phyloP scores from a whole-genome alignment of 495 filamentous ascomycete species.

The Aspergillus taichungensis region DNA sequence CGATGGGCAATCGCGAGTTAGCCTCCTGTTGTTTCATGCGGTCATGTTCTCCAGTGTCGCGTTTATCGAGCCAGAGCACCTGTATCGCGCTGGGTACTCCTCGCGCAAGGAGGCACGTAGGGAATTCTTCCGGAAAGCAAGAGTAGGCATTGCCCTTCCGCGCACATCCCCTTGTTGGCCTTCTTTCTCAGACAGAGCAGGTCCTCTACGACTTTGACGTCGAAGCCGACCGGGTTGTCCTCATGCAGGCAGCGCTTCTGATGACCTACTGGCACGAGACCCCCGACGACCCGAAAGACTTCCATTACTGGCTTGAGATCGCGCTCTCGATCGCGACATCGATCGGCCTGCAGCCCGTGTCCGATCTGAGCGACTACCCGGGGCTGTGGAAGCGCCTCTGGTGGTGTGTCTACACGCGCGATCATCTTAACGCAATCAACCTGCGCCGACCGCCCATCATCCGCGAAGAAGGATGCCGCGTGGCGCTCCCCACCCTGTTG shows the following conservation, averaged over 20 bases:
- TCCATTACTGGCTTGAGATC: conserved; percentile 9
- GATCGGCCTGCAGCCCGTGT: background rate
- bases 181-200: conserved; percentile 12
- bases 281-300: conserved; percentile 60
- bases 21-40: conserved; percentile 58
- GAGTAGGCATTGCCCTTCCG: conserved; percentile 11
- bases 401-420: conserved; percentile 8
- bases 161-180: background rate
- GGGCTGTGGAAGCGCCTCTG: conserved; percentile 6
- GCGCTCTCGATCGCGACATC: conserved; percentile 3
- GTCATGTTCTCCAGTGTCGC: conserved; percentile 60
- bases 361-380: background rate
- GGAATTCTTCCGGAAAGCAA: conserved; percentile 57
- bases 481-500: background rate
- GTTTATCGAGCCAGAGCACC: conserved; percentile 51
- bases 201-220: conserved; percentile 53
- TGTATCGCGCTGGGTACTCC: conserved; percentile 50
- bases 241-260: conserved; percentile 61
- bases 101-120: conserved; percentile 57
- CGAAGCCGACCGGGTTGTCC: conserved; percentile 55
- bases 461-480: background rate
- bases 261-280: conserved; percentile 76
- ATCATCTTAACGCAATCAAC: conserved; percentile 3
- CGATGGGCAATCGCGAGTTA: conserved; percentile 36
- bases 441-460: conserved; percentile 5